A percentile compares a stretch with the other conserved stretches of the same genome.
phyloP scores from a whole-genome alignment of 129 eudicot genomes.

The Pittosporum tobira region DNA sequence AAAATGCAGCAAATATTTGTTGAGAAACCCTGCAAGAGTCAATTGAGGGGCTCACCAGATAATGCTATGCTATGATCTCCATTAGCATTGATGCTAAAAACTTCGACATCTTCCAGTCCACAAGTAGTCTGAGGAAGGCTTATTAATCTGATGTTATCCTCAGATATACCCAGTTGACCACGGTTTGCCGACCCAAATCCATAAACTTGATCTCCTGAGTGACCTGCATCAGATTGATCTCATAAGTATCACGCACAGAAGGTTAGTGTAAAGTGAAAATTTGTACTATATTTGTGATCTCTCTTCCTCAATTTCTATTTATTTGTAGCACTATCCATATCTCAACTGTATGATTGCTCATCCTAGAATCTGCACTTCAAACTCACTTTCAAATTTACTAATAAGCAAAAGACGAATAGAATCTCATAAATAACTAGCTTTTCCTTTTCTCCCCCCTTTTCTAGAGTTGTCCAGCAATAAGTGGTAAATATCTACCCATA shows the following conservation, averaged over 20 bases:
- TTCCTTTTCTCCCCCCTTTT: no score
- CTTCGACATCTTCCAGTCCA: slow-evolving; percentile 42
- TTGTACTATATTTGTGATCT: neutral
- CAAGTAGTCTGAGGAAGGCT: slow-evolving; percentile 42
- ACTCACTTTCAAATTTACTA: neutral
- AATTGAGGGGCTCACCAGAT: slow-evolving; percentile 43
- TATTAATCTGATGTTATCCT: slow-evolving; percentile 40
- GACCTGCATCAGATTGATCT: slow-evolving; percentile 21
- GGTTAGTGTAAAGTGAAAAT: no score
- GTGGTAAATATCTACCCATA: no score
- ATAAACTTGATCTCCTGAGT: slow-evolving; percentile 39
- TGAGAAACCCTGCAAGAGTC: neutral
- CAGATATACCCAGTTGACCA: slow-evolving; percentile 74
- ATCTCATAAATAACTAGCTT: neutral
- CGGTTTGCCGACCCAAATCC: slow-evolving; percentile 96
- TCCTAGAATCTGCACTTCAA: no score
- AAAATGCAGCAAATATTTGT: neutral
- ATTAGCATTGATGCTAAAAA: slow-evolving; percentile 50
- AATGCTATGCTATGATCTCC: slow-evolving; percentile 92
- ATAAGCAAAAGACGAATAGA: neutral
- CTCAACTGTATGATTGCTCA: no score
- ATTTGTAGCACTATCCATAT: no score
- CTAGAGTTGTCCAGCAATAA: no score
- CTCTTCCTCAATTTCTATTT: no score
- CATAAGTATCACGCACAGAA: neutral